These are phyloP conservation scores for Claviceps lovelessii DNA, from an alignment of 2,329 filamentous ascomycete genomes.

Conservation along the genomic window DNA sequence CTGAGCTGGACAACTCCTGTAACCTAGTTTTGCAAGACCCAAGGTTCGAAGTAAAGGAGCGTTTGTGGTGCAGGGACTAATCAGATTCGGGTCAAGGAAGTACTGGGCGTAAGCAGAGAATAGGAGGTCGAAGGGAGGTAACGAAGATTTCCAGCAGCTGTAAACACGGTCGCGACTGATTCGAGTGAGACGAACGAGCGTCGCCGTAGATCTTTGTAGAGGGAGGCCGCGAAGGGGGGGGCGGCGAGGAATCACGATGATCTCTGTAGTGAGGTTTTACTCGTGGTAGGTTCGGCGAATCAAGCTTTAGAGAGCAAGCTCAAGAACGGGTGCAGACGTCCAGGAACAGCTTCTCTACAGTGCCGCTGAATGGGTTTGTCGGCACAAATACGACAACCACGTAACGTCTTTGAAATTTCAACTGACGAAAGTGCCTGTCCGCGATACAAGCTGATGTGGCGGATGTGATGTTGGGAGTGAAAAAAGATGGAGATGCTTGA, in stretches of 20 bases:
- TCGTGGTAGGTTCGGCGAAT: not conserved
- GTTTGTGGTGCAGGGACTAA: not conserved
- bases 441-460: slow-evolving; percentile 2
- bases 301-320: slow-evolving; percentile 11
- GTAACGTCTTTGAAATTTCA: not conserved
- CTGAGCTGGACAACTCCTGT: slow-evolving; percentile 18
- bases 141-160: not conserved
- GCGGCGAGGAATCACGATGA: not conserved
- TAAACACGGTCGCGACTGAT: not conserved
- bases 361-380: not conserved
- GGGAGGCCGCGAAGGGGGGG: no score
- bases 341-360: slow-evolving; percentile 17
- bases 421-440: not conserved
- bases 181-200: not conserved
- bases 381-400: not conserved
- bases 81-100: not conserved
- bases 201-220: not conserved
- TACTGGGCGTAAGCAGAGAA: not conserved
- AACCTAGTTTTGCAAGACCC: not conserved
- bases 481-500: slow-evolving; percentile 15
- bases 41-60: not conserved
- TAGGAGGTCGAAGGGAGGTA: not conserved
- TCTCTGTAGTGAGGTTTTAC: slow-evolving; percentile 4
- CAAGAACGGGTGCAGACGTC: slow-evolving; percentile 28
- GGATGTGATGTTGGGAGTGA: slow-evolving; percentile 13